Base-by-base conservation (phyloP, 371 early-diverging fungal species). In the Entomophthora muscae region DNA sequence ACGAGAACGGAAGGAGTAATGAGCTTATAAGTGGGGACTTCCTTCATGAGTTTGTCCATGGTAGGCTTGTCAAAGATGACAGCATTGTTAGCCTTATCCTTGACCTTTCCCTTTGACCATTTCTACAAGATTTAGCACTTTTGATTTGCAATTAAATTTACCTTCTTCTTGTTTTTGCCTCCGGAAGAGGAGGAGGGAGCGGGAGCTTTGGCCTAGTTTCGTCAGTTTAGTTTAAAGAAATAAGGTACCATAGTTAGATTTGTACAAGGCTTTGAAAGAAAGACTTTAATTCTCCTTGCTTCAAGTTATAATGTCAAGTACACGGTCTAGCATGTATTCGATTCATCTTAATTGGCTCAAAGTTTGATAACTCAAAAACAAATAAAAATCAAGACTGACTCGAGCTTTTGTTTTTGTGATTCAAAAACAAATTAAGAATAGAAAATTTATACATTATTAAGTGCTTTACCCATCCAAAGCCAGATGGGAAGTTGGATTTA, bases 21-120 rank as follows among this genome's bases (percentile, higher is more conserved):
- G 71, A 98, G 83, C 85, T 94, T 95, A 89, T 93, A 95, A 74
- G 97, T 91, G 68, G 97, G 98, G 53, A 93, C 93, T 79, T 98
- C 98, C 90, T 98, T 98, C 84, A 86, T 86, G 66, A 76, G 65
- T 69, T 76, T 76, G 65, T 76, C 76, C 63, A 71, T 71, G 64
- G 74, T 73, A 56, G 76, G 64, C 67, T 73, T 71, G 67, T 76
- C 76, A 56, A 95, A 84, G 76, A 85, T 78, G 66, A 95, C 94
- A 76, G 70, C 72, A 68, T 76, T 76, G 71, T 76, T 76, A 61
- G 76, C 74, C 71, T 76, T 76, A 53, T 76, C 76, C 72, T 76
- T 76, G 56, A 76, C 74, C 72, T 76, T 76, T 70, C 76, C 76
- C 71, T 76, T 76, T 61, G 76, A 76, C 76, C 76, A 76, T 71